phyloP scores from a whole-genome alignment of 108 stramenopile species.

The Skeletonema grethae region DNA sequence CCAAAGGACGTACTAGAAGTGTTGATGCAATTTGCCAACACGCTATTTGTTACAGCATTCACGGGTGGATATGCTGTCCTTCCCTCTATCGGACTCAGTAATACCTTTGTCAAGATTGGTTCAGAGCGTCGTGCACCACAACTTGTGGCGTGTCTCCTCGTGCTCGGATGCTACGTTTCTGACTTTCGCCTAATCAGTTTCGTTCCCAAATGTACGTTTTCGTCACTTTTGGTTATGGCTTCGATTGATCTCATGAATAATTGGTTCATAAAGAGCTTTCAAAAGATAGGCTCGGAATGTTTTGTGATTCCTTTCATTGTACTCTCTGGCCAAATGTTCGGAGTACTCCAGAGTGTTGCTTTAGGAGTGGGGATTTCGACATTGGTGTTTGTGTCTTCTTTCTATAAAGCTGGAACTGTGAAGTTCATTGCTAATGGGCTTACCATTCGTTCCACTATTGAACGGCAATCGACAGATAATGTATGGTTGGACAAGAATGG shows the following conservation, averaged over 20 bases:
- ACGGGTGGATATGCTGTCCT: constrained; percentile 53
- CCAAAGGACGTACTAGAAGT: constrained; percentile 39
- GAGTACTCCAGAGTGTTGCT: constrained; percentile 64
- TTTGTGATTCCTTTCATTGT: constrained; percentile 76
- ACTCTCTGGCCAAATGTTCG: constrained; percentile 50
- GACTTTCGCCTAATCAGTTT: constrained; percentile 63
- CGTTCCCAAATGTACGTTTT: constrained; percentile 76
- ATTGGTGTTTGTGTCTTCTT: constrained; percentile 76
- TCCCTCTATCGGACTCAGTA: constrained; percentile 53
- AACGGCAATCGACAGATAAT: constrained; percentile 53
- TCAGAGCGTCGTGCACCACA: constrained; percentile 56
- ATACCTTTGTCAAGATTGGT: constrained; percentile 64
- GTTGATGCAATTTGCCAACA: constrained; percentile 54
- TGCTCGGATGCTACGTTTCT: constrained; percentile 57
- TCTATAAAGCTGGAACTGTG: constrained; percentile 72
- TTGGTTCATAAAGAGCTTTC: constrained; percentile 62
- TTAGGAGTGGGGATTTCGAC: constrained; percentile 71
- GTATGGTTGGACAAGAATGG: constrained; percentile 75
- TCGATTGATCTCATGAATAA: constrained; percentile 54
- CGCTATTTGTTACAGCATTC: constrained; percentile 45
- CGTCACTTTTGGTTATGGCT: constrained; percentile 65
- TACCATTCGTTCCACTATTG: constrained; percentile 68
- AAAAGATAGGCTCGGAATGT: constrained; percentile 65
- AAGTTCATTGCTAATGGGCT: constrained; percentile 71
- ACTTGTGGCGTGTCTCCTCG: constrained; percentile 46